Evolutionary conservation across 176 grass and related monocot genomes (phyloP).

Genomic region (Guadua angustifolia): DNA sequence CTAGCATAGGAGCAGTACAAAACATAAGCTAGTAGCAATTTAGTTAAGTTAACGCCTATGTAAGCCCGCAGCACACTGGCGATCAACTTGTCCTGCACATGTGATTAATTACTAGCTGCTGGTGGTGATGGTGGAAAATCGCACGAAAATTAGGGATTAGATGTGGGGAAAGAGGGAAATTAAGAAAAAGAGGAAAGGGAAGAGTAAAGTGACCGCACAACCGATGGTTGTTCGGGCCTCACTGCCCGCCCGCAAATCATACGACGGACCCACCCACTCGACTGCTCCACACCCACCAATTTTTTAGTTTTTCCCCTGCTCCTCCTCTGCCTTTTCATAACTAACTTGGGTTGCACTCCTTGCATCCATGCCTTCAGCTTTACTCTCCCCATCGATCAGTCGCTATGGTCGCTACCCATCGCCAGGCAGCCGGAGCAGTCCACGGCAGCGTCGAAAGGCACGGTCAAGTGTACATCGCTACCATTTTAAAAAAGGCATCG

Average conservation of each 20-base stretch:
- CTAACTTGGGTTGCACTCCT: constrained; percentile 73
- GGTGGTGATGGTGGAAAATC: neutral
- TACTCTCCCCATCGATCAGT: constrained; percentile 29
- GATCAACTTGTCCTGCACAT: constrained; percentile 21
- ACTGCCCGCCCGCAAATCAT: constrained; percentile 41
- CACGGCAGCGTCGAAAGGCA: neutral
- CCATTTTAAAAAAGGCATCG: neutral
- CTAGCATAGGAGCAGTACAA: neutral
- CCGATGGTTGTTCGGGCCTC: constrained; percentile 62
- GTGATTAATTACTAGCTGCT: neutral
- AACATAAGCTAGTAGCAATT: neutral
- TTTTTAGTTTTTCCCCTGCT: too few relatives aligned
- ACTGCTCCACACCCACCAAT: neutral
- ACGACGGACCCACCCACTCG: constrained; percentile 6
- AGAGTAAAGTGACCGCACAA: constrained; percentile 67
- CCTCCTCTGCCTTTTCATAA: constrained; percentile 5
- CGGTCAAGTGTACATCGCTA: neutral
- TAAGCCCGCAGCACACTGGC: neutral
- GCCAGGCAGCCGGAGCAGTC: neutral
- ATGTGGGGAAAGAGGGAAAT: neutral
- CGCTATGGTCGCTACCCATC: neutral
- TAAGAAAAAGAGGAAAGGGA: neutral
- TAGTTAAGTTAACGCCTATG: neutral
- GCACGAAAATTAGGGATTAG: neutral
- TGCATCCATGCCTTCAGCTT: constrained; percentile 43